Evolutionary conservation across 345 rosid species (phyloP).

Genomic region (Eucalyptus urophylla): DNA sequence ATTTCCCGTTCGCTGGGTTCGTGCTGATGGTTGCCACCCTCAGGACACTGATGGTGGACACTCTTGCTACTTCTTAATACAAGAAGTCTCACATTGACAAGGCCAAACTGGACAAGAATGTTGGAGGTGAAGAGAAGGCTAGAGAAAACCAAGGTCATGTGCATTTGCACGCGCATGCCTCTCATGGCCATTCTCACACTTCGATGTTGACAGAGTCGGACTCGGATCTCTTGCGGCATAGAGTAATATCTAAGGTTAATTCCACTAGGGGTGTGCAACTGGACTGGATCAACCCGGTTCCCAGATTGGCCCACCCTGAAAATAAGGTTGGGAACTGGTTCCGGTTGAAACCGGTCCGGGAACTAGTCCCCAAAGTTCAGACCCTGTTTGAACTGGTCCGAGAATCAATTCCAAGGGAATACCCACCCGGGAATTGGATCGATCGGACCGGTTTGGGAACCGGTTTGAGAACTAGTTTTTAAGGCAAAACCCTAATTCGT

Average conservation of each 20-base stretch:
- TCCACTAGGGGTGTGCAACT: neutral
- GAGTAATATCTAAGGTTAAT: conserved; percentile 18
- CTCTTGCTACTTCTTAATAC: conserved; percentile 35
- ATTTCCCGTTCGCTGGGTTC: conserved; percentile 64
- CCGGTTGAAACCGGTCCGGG: no score
- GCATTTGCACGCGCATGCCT: conserved; percentile 9
- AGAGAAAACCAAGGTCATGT: neutral
- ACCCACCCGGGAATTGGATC: no score
- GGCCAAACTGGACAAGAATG: conserved; percentile 1
- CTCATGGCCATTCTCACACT: conserved; percentile 27
- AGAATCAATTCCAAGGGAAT: no score
- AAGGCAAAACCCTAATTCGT: no score
- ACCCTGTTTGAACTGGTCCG: no score
- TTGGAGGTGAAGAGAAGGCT: conserved; percentile 3
- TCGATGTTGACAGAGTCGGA: conserved; percentile 5
- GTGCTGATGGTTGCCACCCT: conserved; percentile 64
- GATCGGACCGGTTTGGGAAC: no score
- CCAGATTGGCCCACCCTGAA: no score
- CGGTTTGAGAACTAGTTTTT: no score
- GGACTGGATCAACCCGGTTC: no score
- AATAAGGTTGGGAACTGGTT: no score
- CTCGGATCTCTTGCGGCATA: conserved; percentile 12
- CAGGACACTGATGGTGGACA: conserved; percentile 44
- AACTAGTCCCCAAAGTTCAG: no score
- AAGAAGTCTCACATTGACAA: conserved; percentile 5